Percentiles rank a stretch among this genome's conserved stretches.
These are phyloP conservation scores for Penicillium nordicum DNA, from an alignment of 2,329 filamentous ascomycete genomes.

Conservation along the genomic window DNA sequence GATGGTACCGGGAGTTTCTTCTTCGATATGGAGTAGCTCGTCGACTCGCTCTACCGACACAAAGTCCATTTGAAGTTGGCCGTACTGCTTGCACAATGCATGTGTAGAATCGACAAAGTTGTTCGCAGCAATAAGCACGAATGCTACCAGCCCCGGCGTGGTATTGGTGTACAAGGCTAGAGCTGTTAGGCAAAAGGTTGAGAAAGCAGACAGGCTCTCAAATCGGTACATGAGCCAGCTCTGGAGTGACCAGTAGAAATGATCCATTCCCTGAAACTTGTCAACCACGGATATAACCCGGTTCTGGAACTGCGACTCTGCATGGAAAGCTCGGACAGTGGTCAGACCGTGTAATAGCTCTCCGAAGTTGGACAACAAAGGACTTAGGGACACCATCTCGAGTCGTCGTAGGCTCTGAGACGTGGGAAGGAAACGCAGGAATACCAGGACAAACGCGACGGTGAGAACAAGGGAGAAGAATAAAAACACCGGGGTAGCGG, in stretches of 20 bases:
- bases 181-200: conserved; percentile 69
- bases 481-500: conserved; percentile 74
- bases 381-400: conserved; percentile 85
- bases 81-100: conserved; percentile 72
- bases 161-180: conserved; percentile 73
- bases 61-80: conserved; percentile 85
- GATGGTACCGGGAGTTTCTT: conserved; percentile 66
- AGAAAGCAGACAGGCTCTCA: conserved; percentile 65
- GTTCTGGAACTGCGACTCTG: conserved; percentile 74
- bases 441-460: conserved; percentile 66
- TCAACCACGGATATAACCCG: conserved; percentile 78
- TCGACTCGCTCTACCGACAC: conserved; percentile 85
- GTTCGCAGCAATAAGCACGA: conserved; percentile 71
- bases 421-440: conserved; percentile 72
- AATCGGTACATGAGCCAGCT: conserved; percentile 82
- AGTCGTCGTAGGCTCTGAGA: conserved; percentile 79
- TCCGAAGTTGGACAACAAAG: conserved; percentile 88
- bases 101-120: conserved; percentile 66
- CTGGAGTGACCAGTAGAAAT: conserved; percentile 90
- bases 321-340: conserved; percentile 79
- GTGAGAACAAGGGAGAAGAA: conserved; percentile 67
- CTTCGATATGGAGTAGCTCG: conserved; percentile 73
- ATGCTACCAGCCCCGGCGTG: conserved; percentile 75
- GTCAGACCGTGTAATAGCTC: conserved; percentile 80
- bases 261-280: conserved; percentile 89